Conservation (phyloP, 305 asterid species). For the Solanum chacoense region DNA sequence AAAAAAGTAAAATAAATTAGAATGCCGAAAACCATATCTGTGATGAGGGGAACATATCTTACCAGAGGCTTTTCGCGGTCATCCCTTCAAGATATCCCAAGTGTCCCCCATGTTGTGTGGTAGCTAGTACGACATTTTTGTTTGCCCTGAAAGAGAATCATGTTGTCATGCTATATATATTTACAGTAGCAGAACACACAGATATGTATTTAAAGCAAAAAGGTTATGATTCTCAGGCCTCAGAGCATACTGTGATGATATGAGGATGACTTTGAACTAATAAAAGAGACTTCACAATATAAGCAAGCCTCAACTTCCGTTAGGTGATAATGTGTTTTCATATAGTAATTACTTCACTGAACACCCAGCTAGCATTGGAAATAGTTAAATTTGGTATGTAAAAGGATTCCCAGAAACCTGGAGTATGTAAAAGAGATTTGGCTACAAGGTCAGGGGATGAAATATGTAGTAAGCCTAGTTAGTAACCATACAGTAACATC, state of each 20-base stretch:
- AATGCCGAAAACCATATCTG: background rate
- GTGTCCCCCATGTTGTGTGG: conserved; percentile 89
- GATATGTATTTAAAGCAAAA: background rate
- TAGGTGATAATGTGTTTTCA: background rate
- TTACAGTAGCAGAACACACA: background rate
- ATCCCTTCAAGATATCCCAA: conserved; percentile 81
- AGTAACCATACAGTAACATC: background rate
- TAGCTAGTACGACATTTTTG: conserved; percentile 62
- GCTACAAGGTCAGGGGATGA: background rate
- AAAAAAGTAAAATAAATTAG: background rate
- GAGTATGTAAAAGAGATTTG: background rate
- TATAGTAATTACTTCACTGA: background rate
- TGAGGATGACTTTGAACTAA: background rate
- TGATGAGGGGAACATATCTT: background rate
- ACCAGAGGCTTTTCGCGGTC: conserved; percentile 64
- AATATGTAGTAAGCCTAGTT: background rate
- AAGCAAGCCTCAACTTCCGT: background rate
- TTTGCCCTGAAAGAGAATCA: conserved; percentile 43
- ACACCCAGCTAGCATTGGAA: background rate
- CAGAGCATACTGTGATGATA: background rate
- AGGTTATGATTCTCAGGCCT: background rate
- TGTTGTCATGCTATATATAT: background rate
- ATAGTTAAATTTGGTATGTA: background rate
- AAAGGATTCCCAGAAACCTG: background rate
- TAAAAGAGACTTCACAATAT: background rate